Conservation (phyloP, 345 rosid species). For the Lepidium didymum region DNA sequence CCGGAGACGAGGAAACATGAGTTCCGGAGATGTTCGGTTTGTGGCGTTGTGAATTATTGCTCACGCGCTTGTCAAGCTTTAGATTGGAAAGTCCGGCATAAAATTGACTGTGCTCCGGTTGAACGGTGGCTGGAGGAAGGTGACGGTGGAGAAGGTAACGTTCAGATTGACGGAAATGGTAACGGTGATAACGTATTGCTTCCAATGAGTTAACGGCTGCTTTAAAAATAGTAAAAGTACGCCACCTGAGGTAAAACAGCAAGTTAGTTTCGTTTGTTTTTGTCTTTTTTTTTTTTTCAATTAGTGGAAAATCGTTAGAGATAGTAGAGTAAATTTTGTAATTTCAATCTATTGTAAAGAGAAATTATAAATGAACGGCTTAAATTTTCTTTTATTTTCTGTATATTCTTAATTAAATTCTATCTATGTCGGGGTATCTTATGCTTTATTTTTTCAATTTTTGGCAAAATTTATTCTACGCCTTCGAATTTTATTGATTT, state of each 20-base stretch:
- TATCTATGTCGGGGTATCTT: not conserved
- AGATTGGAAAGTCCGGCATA: conserved; percentile 92
- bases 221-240: not conserved
- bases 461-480: too few species aligned
- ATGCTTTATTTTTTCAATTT: too few species aligned
- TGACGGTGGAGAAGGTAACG: conserved; percentile 38
- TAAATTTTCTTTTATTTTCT: not conserved
- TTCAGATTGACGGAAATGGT: conserved; percentile 34
- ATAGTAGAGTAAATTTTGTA: conserved; percentile 20
- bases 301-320: not conserved
- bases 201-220: conserved; percentile 28
- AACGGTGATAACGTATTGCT: conserved; percentile 27
- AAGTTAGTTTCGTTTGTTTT: not conserved
- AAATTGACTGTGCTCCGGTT: conserved; percentile 63
- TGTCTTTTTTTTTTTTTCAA: not conserved
- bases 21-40: conserved; percentile 87
- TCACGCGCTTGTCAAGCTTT: conserved; percentile 97
- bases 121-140: conserved; percentile 45
- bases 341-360: conserved; percentile 14
- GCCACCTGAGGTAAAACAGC: conserved; percentile 13
- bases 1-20: conserved; percentile 92
- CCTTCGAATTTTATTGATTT: too few species aligned
- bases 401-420: not conserved
- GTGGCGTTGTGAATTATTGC: conserved; percentile 89
- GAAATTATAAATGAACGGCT: conserved; percentile 5